Percentiles rank a stretch among this genome's conserved stretches.
These are phyloP conservation scores for Pholiota conissans DNA, from an alignment of 768 basidiomycete species.

Conservation along the genomic window DNA sequence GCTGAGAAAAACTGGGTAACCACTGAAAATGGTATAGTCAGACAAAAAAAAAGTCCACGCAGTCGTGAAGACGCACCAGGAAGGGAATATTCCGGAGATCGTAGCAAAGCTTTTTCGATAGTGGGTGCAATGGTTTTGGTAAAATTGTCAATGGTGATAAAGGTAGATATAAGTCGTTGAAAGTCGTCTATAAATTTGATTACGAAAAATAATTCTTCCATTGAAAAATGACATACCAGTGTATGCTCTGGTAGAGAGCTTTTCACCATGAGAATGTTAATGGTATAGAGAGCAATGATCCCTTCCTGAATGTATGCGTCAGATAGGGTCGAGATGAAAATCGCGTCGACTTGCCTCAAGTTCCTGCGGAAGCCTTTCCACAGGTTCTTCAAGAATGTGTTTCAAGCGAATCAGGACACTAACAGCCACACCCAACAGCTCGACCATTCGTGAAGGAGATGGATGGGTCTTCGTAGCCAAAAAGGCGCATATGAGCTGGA, in stretches of 20 bases:
- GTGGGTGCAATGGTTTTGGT: conserved; percentile 57
- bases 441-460: conserved; percentile 34
- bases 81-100: conserved; percentile 80
- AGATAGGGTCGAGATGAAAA: background rate
- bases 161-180: conserved; percentile 57
- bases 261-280: conserved; percentile 68
- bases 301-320: conserved; percentile 43
- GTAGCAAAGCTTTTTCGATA: conserved; percentile 78
- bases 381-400: conserved; percentile 42
- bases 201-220: background rate
- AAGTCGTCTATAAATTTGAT: conserved; percentile 39
- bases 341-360: conserved; percentile 39
- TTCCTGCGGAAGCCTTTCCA: conserved; percentile 42
- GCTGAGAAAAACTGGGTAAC: conserved; percentile 58
- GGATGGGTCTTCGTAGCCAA: conserved; percentile 55
- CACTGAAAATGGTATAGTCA: conserved; percentile 33
- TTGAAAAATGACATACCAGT: conserved; percentile 40
- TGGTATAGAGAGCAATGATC: conserved; percentile 60
- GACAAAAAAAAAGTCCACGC: too few relatives aligned
- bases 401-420: conserved; percentile 74
- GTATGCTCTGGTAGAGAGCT: conserved; percentile 57
- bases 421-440: conserved; percentile 67
- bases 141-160: conserved; percentile 53
- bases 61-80: conserved; percentile 48
- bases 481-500: conserved; percentile 54